Base-by-base conservation (phyloP, 1,284 basidiomycete species). In the Boletus holoroseus region DNA sequence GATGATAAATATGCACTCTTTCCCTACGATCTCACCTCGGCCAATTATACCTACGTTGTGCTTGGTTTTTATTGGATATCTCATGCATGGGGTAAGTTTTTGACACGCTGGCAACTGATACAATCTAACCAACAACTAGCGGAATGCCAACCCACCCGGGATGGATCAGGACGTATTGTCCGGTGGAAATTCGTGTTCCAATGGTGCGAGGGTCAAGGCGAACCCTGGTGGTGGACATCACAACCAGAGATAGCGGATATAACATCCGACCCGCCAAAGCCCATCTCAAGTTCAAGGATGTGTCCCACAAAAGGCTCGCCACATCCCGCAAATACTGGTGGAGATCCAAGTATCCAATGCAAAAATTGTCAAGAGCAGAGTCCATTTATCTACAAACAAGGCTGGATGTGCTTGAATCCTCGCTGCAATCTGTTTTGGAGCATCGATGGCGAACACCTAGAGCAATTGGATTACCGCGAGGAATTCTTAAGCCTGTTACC, bases 131-230 rank as follows among this genome's bases (percentile, higher is more conserved):
- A 35, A 30, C 18, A 20, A 45, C 18, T 50, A 89, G 85, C 83
- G 38, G 87, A 89, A 68, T 78, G 75, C 51, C 79, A 85, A 56
- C 60, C 72, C 2, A 68, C 76, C 8, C 63, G 66, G 28, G 79
- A 76, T 50, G 68, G 69, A 16, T 62, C 60, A 28, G 75, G 76
- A 6, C 68, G 67, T 39, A 78, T 87, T 16, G 74, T 87, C 5
- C 74, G 86, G 9, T 87, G 79, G 64, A 90, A 90, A 62, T 88
- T 90, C 58, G 80, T 82, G 6, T 90, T 90, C 58, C 82, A 84
- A 55, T 90, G 86, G 85, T 86, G 83, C 55, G 76, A 82, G 54
- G 76, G 74, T 42, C 86, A 89, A 68, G 83, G 77, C 31, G 56
- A 68, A 44, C 71, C 61, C 9, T 62, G 62, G 54, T 62, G 62